A percentile compares a stretch with the other conserved stretches of the same genome.
phyloP scores from a whole-genome alignment of 306 rosid genomes.

The Quercus alba region DNA sequence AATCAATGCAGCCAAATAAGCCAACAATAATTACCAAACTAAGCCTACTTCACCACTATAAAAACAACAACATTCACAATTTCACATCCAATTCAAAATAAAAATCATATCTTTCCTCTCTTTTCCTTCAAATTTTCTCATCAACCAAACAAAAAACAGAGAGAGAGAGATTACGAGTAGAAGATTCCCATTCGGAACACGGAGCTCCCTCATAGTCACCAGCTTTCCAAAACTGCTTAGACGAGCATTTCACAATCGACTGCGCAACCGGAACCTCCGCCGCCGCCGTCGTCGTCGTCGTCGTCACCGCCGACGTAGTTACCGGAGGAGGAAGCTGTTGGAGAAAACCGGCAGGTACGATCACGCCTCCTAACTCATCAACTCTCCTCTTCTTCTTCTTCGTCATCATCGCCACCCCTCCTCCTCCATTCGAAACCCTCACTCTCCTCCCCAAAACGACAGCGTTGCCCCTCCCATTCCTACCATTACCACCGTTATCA shows the following conservation, averaged over 20 bases:
- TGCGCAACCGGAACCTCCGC: conserved; percentile 10
- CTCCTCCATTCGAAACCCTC: not conserved
- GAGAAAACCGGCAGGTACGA: conserved; percentile 55
- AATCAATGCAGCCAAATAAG: not conserved
- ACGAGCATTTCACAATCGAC: not conserved
- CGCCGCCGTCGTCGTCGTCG: not conserved
- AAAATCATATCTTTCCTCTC: not conserved
- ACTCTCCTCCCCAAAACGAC: conserved; percentile 1
- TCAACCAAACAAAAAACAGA: not conserved
- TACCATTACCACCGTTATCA: no score
- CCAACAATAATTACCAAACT: not conserved
- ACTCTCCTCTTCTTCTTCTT: conserved; percentile 30
- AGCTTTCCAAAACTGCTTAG: conserved; percentile 95
- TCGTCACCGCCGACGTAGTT: not conserved
- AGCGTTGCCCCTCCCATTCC: not conserved
- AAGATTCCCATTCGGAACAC: conserved; percentile 31
- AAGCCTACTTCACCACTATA: not conserved
- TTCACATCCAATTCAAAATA: no score
- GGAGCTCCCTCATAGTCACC: conserved; percentile 78
- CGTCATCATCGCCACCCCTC: conserved; percentile 24
- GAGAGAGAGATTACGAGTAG: conserved; percentile 41
- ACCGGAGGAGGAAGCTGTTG: conserved; percentile 26
- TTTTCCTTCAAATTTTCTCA: not conserved
- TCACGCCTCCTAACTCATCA: conserved; percentile 23
- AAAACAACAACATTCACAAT: not conserved